Percentiles rank a stretch among this genome's conserved stretches.
Evolutionary conservation across 2,329 filamentous ascomycete species (phyloP).

Genomic region (Penicillium polonicum): DNA sequence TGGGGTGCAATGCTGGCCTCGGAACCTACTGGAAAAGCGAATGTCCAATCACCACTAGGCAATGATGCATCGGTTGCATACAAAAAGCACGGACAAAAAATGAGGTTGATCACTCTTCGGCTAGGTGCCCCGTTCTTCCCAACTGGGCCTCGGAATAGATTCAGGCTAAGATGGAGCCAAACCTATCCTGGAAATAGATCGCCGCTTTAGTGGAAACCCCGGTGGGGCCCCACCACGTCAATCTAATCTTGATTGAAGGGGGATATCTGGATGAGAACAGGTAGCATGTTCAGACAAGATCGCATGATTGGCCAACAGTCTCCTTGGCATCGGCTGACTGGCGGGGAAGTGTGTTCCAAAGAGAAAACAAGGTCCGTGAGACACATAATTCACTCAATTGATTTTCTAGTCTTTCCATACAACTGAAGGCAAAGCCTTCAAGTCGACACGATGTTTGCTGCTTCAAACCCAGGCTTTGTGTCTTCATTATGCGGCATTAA

Average conservation of each 20-base stretch:
- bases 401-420: not conserved
- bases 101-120: not conserved
- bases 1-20: not conserved
- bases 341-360: not conserved
- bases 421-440: not conserved
- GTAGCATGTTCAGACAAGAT: not conserved
- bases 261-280: not conserved
- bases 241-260: constrained; percentile 3
- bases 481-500: no score
- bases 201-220: not conserved
- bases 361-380: not conserved
- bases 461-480: fast-evolving
- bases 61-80: not conserved
- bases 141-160: not conserved
- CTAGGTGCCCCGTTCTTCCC: not conserved
- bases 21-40: not conserved
- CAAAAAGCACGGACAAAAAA: not conserved
- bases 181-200: not conserved
- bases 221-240: not conserved
- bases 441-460: not conserved
- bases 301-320: not conserved
- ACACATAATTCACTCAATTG: not conserved
- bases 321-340: not conserved
- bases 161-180: not conserved
- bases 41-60: not conserved